Evolutionary conservation across 108 stramenopile species (phyloP), one percentile per base, ranked within the genome.

Genomic region (Skeletonema tropicum): DNA sequence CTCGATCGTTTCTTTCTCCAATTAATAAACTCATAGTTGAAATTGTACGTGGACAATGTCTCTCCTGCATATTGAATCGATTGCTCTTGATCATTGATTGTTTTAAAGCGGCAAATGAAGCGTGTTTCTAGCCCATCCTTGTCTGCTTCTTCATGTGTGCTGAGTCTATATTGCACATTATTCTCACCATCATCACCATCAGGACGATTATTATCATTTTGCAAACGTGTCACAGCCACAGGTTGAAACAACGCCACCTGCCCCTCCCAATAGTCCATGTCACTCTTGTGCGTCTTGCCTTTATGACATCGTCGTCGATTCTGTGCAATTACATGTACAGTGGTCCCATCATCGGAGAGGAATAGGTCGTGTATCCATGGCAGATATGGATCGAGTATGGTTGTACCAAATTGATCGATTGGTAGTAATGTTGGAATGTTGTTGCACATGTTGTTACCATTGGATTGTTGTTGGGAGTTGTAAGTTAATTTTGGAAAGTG

Each of bases 91-190:
- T 61, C 61, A 66, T 84, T 65, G 23, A 19, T 23, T 25, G 52
- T 55, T 55, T 55, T 88, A 75, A 93, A 96, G 3, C 89, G 86
- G 76, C 95, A 96, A 61, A 93, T 80, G 76, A 96, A 96, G 14
- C 95, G 84, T 13, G 95, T 96, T 36, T 74, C 83, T 41, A 87
- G 63, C 6, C 84, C 90, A 77, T 96, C 95, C 3, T 63, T 38
- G 73, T 93, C 92, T 38, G 95, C 91, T 36, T 93, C 89, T 57
- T 87, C 85, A 68, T 92, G 89, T 1, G 87, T 69, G 14, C 88
- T 65, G 25, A 96, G 72, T 68, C 88, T 82, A 82, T 92, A 96
- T 33, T 86, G 79, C 4, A 71, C 64, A 23, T 21, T 0, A 23
- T 23, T 55, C 0, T 9, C 10, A 25, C 5, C 23, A 5, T 14